A percentile compares a stretch with the other conserved stretches of the same genome.
Conservation (phyloP, 1,139 yeast species). For the Protomyces pachydermus region DNA sequence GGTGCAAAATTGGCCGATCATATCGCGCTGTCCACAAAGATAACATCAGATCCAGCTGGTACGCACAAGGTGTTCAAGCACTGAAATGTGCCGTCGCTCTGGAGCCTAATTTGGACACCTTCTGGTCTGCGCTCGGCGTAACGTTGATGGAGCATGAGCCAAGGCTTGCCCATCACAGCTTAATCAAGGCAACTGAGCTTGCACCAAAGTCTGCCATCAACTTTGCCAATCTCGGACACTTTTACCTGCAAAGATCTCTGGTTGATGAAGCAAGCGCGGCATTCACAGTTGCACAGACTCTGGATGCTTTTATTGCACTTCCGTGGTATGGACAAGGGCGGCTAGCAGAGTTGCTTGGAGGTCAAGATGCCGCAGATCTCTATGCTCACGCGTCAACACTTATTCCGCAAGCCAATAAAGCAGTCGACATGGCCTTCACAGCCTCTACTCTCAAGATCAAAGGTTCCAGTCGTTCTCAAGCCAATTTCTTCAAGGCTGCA, state of each 20-base stretch:
- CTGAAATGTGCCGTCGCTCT: slow-evolving; percentile 64
- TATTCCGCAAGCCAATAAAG: not conserved
- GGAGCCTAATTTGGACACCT: slow-evolving; percentile 63
- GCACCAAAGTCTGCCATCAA: slow-evolving; percentile 56
- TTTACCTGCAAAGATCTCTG: slow-evolving; percentile 68
- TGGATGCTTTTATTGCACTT: slow-evolving; percentile 69
- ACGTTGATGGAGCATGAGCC: slow-evolving; percentile 59
- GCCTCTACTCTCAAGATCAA: not conserved
- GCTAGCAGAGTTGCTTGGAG: slow-evolving; percentile 44
- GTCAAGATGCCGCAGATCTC: not conserved
- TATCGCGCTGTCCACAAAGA: slow-evolving; percentile 41
- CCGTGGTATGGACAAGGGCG: slow-evolving; percentile 90
- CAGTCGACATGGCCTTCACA: not conserved
- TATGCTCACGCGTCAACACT: not conserved
- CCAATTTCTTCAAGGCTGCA: not conserved
- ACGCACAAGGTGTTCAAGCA: slow-evolving; percentile 52
- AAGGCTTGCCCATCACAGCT: slow-evolving; percentile 83
- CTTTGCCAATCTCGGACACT: slow-evolving; percentile 79
- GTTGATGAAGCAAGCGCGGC: slow-evolving; percentile 67
- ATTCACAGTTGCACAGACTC: slow-evolving; percentile 67
- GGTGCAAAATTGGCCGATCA: slow-evolving; percentile 10
- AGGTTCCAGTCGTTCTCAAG: not conserved
- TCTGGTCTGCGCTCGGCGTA: slow-evolving; percentile 81
- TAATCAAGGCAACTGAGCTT: slow-evolving; percentile 73
- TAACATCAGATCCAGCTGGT: slow-evolving; percentile 30